A percentile compares a stretch with the other conserved stretches of the same genome.
Conservation (phyloP, 2,329 filamentous ascomycete species). For the Apiospora marii region DNA sequence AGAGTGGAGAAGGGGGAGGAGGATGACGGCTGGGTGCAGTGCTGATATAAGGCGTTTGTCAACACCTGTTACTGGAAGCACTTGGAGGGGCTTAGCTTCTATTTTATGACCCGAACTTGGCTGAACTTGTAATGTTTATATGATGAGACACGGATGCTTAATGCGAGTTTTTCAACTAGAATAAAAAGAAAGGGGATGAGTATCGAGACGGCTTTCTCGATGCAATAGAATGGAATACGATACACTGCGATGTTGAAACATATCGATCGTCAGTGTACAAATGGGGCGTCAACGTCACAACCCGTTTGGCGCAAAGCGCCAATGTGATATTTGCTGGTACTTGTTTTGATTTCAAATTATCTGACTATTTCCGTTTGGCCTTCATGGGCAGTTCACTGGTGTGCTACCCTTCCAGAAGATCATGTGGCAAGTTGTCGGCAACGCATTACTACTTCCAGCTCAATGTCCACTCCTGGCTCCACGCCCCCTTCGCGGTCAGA, state of each 20-base stretch:
- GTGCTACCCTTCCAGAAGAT: background rate
- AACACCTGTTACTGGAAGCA: background rate
- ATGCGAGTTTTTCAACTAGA: background rate
- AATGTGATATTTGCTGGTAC: background rate
- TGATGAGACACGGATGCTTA: constrained; percentile 20
- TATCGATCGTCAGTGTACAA: background rate
- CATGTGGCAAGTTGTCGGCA: background rate
- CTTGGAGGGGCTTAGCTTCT: background rate
- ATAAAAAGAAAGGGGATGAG: too few relatives aligned
- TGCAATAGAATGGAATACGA: background rate
- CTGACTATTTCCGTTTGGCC: background rate
- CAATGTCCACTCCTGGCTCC: constrained; percentile 17
- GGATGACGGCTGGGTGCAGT: background rate
- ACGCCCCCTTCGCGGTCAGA: constrained; percentile 13
- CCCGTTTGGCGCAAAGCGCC: too few relatives aligned
- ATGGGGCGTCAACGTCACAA: background rate
- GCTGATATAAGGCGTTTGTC: background rate
- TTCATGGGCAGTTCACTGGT: background rate
- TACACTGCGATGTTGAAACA: background rate
- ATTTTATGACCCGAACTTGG: constrained; percentile 4
- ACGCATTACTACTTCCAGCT: background rate
- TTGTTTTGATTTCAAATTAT: background rate
- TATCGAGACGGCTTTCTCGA: background rate
- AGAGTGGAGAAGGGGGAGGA: background rate
- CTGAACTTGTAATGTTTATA: constrained; percentile 14